Evolutionary conservation across 768 basidiomycete species (phyloP).

Genomic region (Jaapia argillacea): DNA sequence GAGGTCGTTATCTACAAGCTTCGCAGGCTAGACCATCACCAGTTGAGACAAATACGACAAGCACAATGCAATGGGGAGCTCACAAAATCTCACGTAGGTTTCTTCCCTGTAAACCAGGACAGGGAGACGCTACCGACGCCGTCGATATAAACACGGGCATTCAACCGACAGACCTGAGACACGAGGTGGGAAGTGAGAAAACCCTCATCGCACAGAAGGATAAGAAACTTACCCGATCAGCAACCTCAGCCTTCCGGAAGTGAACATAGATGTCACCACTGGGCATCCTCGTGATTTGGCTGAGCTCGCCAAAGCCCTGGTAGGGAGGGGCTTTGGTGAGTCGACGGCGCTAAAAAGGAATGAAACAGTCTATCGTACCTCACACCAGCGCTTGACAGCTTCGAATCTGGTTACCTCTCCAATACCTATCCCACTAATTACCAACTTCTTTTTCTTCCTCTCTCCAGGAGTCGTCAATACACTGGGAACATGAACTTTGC

Average conservation of each 20-base stretch:
- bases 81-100: conserved; percentile 19
- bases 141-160: conserved; percentile 62
- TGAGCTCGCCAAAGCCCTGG: conserved; percentile 69
- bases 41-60: too few relatives aligned
- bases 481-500: conserved; percentile 13
- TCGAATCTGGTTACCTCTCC: conserved; percentile 57
- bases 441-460: conserved; percentile 47
- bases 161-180: conserved; percentile 63
- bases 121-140: conserved; percentile 73
- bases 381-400: conserved; percentile 65
- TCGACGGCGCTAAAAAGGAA: conserved; percentile 1
- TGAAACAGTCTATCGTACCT: too few relatives aligned
- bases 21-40: too few relatives aligned
- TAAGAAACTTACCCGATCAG: conserved; percentile 53
- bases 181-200: conserved; percentile 10
- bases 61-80: too few relatives aligned
- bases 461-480: conserved; percentile 23
- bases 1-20: too few relatives aligned
- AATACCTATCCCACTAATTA: conserved; percentile 58
- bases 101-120: conserved; percentile 60
- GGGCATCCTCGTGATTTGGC: conserved; percentile 60
- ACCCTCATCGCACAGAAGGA: background rate
- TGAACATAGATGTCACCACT: conserved; percentile 74
- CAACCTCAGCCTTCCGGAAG: conserved; percentile 67
- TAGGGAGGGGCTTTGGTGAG: background rate